These are phyloP conservation scores for Panellus pusillus DNA, from an alignment of 768 basidiomycete genomes.

Conservation along the genomic window DNA sequence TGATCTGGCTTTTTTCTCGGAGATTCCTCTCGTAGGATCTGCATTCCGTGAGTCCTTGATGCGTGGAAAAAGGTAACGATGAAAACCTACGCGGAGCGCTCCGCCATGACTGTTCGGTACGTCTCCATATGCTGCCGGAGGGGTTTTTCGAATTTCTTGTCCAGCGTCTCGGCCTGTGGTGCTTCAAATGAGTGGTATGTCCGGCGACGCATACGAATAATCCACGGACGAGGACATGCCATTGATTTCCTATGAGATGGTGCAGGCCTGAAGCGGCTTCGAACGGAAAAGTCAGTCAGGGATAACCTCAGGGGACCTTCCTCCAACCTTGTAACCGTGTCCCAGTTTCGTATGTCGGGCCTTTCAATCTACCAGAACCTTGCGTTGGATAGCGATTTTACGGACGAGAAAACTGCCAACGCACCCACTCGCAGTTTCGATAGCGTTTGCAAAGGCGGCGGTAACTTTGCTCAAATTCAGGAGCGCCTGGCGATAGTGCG, in stretches of 20 bases:
- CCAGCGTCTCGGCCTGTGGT: conserved; percentile 75
- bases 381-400: not conserved
- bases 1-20: conserved; percentile 80
- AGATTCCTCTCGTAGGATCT: conserved; percentile 75
- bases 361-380: conserved; percentile 60
- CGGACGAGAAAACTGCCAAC: conserved; percentile 23
- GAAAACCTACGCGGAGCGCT: conserved; percentile 57
- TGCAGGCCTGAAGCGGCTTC: conserved; percentile 81
- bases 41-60: too few species aligned
- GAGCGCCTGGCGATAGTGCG: conserved; percentile 79
- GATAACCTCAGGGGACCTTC: not conserved
- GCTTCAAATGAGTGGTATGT: too few species aligned
- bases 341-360: conserved; percentile 77
- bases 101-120: conserved; percentile 70
- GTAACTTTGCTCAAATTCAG: conserved; percentile 81
- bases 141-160: conserved; percentile 87
- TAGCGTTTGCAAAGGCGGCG: conserved; percentile 81
- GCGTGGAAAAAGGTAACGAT: too few species aligned
- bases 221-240: conserved; percentile 78
- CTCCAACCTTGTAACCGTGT: conserved; percentile 60
- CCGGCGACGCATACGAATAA: not conserved
- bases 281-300: conserved; percentile 3
- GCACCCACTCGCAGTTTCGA: conserved; percentile 82
- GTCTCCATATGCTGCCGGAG: conserved; percentile 80
- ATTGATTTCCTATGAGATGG: conserved; percentile 89